Evolutionary conservation across 2,329 filamentous ascomycete species (phyloP), one percentile per base, ranked within the genome.

Genomic region (Scolecobasidium constrictum): DNA sequence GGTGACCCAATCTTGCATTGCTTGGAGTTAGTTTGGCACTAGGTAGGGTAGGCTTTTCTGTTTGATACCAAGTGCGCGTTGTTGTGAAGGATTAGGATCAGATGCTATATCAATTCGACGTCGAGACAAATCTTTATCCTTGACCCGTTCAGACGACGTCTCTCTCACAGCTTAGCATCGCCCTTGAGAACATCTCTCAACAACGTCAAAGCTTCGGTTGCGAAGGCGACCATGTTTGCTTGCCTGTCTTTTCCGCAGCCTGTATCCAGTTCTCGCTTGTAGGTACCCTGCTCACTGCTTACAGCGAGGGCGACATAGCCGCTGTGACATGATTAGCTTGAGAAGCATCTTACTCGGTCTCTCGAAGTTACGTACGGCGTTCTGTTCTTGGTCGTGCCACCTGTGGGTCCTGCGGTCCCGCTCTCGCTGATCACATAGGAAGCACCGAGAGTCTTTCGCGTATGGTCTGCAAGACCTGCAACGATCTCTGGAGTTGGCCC

Each of bases 281-380:
- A 65, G 0, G 64, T 69, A 0, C 69, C 73, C n/a, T 59, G 59
- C 15, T 71, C 66, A 12, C 65, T 66, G 17, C 68, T 68, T 5
- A 81, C 72, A n/a, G 76, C 76, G 28, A 82, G 55, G 13, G 77
- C 76, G 20, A 80, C 73, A 63, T 79, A 81, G 2, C 77, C 77
- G 6, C 68, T 72, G 39, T 7, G 12, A 7, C 12, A 34, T 31
- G 21, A 41, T 16, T 18, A 4, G n/a, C 18, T n/a, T n/a, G n/a
- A n/a, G n/a, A n/a, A n/a, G n/a, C n/a, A n/a, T n/a, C n/a, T n/a
- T n/a, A n/a, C n/a, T n/a, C n/a, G n/a, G n/a, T n/a, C n/a, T n/a
- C n/a, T n/a, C n/a, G n/a, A n/a, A 22, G 20, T 40, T 15, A 47
- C 51, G 46, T 47, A 72, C 62, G 76, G 77, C 26, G 64, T 73